Percentiles rank a stretch among this genome's conserved stretches.
phyloP scores from a whole-genome alignment of 129 eudicot species.

The Lactuca sativa region DNA sequence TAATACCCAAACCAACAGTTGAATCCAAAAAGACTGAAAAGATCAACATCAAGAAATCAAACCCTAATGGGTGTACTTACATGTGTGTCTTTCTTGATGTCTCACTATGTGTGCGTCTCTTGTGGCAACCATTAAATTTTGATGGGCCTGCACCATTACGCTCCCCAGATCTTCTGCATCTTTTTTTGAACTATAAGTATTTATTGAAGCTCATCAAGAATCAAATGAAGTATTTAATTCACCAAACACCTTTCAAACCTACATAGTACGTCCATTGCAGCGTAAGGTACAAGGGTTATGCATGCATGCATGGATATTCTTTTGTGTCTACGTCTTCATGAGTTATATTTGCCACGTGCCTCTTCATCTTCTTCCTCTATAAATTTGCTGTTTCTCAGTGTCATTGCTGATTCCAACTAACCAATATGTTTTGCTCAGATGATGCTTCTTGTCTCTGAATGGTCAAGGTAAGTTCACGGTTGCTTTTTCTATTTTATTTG shows the following conservation, averaged over 20 bases:
- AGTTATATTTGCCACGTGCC: conserved; percentile 24
- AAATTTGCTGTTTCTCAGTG: conserved; percentile 17
- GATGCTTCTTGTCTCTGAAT: conserved; percentile 11
- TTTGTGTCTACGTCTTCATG: conserved; percentile 13
- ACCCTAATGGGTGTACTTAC: conserved; percentile 7
- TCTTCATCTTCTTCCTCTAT: conserved; percentile 13
- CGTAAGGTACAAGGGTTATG: conserved; percentile 15
- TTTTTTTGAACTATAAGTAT: neutral
- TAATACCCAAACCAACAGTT: neutral
- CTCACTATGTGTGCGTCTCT: conserved; percentile 8
- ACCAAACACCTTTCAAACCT: neutral
- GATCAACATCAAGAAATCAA: neutral
- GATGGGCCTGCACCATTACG: conserved; percentile 11
- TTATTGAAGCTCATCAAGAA: neutral
- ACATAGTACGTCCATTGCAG: conserved; percentile 10
- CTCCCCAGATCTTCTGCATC: conserved; percentile 4
- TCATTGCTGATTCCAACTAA: conserved; percentile 21
- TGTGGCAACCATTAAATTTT: conserved; percentile 10
- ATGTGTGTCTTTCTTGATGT: conserved; percentile 19
- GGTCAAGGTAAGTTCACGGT: neutral
- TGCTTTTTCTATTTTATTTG: neutral
- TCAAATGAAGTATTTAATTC: neutral
- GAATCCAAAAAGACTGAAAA: conserved; percentile 3
- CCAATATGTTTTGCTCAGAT: conserved; percentile 2
- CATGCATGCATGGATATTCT: conserved; percentile 17